phyloP scores from a whole-genome alignment of 1,284 basidiomycete species.

The Moesziomyces sp. region DNA sequence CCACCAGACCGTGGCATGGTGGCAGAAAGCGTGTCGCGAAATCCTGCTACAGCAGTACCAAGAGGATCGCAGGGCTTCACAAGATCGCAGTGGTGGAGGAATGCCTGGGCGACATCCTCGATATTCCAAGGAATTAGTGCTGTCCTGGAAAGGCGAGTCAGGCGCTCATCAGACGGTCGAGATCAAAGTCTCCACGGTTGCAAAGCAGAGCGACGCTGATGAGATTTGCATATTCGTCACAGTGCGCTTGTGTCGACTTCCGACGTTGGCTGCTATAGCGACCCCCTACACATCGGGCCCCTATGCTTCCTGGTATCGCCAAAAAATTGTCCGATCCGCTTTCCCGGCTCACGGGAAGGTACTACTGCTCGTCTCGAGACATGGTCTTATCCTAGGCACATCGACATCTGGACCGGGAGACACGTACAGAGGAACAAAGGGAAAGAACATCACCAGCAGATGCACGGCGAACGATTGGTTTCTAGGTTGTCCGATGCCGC shows the following conservation, averaged over 20 bases:
- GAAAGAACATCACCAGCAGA: too few relatives aligned
- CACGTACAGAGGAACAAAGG: too few relatives aligned
- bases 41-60: not conserved
- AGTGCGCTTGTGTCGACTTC: not conserved
- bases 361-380: conserved; percentile 25
- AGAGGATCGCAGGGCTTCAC: not conserved
- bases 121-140: conserved; percentile 8
- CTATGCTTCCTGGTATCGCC: too few relatives aligned
- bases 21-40: conserved; percentile 16
- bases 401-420: not conserved
- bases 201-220: too few relatives aligned
- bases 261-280: not conserved
- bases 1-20: conserved; percentile 5
- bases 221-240: too few relatives aligned
- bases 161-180: too few relatives aligned
- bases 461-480: too few relatives aligned
- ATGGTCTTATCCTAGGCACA: conserved; percentile 19
- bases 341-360: not conserved
- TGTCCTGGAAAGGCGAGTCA: not conserved
- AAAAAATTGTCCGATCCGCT: too few relatives aligned
- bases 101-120: not conserved
- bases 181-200: too few relatives aligned
- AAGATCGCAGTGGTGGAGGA: too few relatives aligned
- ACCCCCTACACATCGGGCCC: not conserved
- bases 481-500: conserved; percentile 1